These are phyloP conservation scores for Paracamarosporium sp. DNA, from an alignment of 2,329 filamentous ascomycete species.

Conservation along the genomic window DNA sequence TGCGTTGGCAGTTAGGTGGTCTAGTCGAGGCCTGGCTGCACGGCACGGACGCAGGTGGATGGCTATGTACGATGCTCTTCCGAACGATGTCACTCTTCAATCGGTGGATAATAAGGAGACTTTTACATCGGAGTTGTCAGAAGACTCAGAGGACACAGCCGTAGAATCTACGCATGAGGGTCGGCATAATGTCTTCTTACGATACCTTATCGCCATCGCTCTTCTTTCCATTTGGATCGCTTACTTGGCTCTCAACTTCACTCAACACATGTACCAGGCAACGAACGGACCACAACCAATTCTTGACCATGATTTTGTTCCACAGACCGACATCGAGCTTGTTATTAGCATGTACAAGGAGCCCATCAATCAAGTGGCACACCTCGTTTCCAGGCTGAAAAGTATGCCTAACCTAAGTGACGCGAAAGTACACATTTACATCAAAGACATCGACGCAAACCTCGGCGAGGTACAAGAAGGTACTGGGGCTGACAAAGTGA, in stretches of 20 bases:
- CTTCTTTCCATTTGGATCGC: constrained; percentile 23
- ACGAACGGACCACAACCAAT: background rate
- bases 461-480: constrained; percentile 17
- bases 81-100: background rate
- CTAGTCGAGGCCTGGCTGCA: background rate
- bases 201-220: constrained; percentile 9
- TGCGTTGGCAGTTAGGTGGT: constrained; percentile 13
- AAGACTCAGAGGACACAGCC: background rate
- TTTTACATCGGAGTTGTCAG: background rate
- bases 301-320: constrained; percentile 28
- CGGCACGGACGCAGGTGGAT: background rate
- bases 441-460: constrained; percentile 32
- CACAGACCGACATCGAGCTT: constrained; percentile 33
- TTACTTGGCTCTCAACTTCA: constrained; percentile 25
- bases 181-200: constrained; percentile 2
- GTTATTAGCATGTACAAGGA: constrained; percentile 50
- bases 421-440: constrained; percentile 34
- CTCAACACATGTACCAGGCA: constrained; percentile 6
- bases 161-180: background rate
- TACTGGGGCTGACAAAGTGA: constrained; percentile 31
- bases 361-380: constrained; percentile 26
- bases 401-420: constrained; percentile 22
- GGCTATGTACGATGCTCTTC: constrained; percentile 8
- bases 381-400: constrained; percentile 25
- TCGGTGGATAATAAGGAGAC: constrained; percentile 10